These are phyloP conservation scores for Chlamydomonas applanata DNA, from an alignment of 139 green algal species.

Conservation along the genomic window DNA sequence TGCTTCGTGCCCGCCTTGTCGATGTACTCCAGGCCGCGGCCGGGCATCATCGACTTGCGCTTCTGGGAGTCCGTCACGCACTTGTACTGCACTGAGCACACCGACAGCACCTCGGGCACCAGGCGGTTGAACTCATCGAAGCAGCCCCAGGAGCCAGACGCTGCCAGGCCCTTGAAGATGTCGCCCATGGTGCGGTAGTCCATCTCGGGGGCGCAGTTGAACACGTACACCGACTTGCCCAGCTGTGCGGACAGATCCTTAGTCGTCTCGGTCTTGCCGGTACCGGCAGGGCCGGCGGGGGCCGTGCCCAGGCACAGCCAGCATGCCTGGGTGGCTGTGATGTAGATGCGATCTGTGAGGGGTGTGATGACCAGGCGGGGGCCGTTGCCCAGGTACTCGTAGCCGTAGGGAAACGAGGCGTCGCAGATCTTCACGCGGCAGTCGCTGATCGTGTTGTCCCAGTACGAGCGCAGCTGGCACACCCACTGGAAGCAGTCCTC, in stretches of 20 bases:
- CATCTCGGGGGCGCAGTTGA: constrained; percentile 87
- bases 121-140: constrained; percentile 88
- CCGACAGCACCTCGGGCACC: constrained; percentile 76
- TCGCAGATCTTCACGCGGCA: constrained; percentile 77
- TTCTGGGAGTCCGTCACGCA: constrained; percentile 80
- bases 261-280: constrained; percentile 84
- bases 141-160: constrained; percentile 79
- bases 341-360: constrained; percentile 84
- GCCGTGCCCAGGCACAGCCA: constrained; percentile 81
- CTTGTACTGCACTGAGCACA: constrained; percentile 88
- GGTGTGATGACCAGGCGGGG: constrained; percentile 79
- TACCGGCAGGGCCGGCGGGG: constrained; percentile 70
- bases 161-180: constrained; percentile 84
- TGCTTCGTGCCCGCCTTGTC: constrained; percentile 47
- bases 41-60: constrained; percentile 78
- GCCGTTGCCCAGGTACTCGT: constrained; percentile 86
- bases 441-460: constrained; percentile 65
- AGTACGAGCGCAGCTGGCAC: constrained; percentile 79
- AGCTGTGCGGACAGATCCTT: constrained; percentile 83
- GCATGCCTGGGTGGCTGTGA: constrained; percentile 81
- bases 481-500: constrained; percentile 78
- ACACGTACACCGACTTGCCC: constrained; percentile 86
- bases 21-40: constrained; percentile 83
- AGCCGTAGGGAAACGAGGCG: constrained; percentile 78
- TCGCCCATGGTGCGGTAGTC: constrained; percentile 86